Evolutionary conservation across 352 stramenopile genomes (phyloP).

Genomic region (Phytophthora sp.): DNA sequence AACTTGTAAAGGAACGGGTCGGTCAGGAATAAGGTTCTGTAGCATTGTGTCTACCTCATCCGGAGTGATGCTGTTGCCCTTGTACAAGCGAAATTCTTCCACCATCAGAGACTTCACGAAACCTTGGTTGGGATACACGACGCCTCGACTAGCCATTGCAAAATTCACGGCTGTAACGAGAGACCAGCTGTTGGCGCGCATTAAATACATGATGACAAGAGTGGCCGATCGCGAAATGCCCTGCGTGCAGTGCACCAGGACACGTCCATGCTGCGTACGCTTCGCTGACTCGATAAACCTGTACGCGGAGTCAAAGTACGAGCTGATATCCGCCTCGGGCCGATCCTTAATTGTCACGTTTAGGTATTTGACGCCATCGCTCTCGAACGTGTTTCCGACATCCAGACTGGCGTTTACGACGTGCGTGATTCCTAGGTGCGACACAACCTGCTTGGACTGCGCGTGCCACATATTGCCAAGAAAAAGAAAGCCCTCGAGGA

Average conservation of each 20-base stretch:
- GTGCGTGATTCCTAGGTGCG: constrained; percentile 85
- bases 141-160: constrained; percentile 69
- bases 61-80: constrained; percentile 70
- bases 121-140: constrained; percentile 86
- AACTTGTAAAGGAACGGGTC: constrained; percentile 70
- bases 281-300: constrained; percentile 84
- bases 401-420: constrained; percentile 86
- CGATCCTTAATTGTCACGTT: constrained; percentile 87
- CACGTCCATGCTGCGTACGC: constrained; percentile 72
- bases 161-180: constrained; percentile 87
- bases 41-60: constrained; percentile 80
- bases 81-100: constrained; percentile 81
- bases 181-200: constrained; percentile 84
- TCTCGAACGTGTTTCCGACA: constrained; percentile 75
- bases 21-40: constrained; percentile 76
- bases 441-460: constrained; percentile 75
- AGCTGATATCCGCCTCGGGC: constrained; percentile 68
- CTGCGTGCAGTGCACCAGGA: constrained; percentile 87
- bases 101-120: constrained; percentile 80
- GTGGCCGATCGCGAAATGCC: constrained; percentile 85
- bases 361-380: constrained; percentile 71
- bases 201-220: constrained; percentile 89
- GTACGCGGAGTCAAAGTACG: constrained; percentile 74
- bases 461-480: constrained; percentile 91
- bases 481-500: constrained; percentile 87